Base-by-base conservation (phyloP, 805 yeast species). In the Yarrowia porcina region DNA sequence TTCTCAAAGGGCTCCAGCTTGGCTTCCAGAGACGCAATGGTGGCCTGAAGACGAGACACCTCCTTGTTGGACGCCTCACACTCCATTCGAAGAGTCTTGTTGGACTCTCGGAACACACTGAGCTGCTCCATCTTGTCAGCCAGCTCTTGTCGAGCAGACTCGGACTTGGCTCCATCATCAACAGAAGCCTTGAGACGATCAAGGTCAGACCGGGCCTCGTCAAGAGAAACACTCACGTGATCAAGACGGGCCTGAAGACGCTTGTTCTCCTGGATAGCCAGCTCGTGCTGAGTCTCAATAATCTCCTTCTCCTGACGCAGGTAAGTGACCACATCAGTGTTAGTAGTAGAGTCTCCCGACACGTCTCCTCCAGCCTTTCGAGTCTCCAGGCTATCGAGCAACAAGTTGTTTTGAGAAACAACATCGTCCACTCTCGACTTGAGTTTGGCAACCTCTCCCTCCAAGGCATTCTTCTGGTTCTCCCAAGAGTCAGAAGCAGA, bases 231-330 rank as follows among this genome's bases (percentile, higher is more conserved):
- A 28, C 74, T 77, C 2, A 80, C 72, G 60, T 77, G 74, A 1
- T 77, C 77, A 42, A 87, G 75, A 38, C 80, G 79, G 64, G 82
- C 83, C 65, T 82, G 80, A 28, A 85, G 73, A 38, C 82, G 76
- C 36, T 76, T 77, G 63, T 80, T 79, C 67, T 88, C 94, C 64
- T 84, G 82, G 11, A 74, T 71, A 3, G 81, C 73, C 38, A 77
- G 75, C 49, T 82, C 83, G 30, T 84, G 75, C 67, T 85, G 88
- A 9, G 84, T 80, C 52, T 84, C 86, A 1, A 85, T 78, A 4
- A 86, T 77, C 66, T 90, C 96, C 69, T 86, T 88, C 67, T 89
- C 96, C 65, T 87, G 83, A 49, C 92, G 85, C 64, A 90, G 75
- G 68, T 81, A 85, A 1, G 79, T 71, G 35, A 90, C 75, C 27